Evolutionary conservation across 768 basidiomycete species (phyloP).

Genomic region (Termitomyces sp.): DNA sequence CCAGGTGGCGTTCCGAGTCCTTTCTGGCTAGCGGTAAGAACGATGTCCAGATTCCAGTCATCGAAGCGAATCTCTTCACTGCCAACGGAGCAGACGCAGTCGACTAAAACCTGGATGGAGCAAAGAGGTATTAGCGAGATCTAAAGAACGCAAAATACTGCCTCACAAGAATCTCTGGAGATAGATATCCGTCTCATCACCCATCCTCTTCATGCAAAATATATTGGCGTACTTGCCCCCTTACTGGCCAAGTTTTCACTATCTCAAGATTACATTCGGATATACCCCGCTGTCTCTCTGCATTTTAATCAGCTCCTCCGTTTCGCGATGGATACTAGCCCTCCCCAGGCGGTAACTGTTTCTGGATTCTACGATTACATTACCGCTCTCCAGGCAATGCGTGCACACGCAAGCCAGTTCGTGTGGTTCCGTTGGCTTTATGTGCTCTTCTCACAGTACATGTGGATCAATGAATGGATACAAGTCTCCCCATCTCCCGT

Average conservation of each 20-base stretch:
- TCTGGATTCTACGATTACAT: conserved; percentile 55
- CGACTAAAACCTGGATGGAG: too few relatives aligned
- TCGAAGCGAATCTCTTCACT: too few relatives aligned
- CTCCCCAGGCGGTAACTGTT: conserved; percentile 42
- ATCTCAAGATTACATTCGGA: conserved; percentile 7
- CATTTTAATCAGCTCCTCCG: not conserved
- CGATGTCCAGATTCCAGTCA: too few relatives aligned
- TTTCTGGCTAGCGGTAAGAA: too few relatives aligned
- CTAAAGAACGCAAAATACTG: too few relatives aligned
- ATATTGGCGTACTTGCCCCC: conserved; percentile 51
- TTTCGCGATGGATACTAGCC: not conserved
- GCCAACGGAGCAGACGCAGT: too few relatives aligned
- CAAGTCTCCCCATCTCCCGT: conserved; percentile 33
- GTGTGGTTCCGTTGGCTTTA: conserved; percentile 91
- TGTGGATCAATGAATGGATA: conserved; percentile 90
- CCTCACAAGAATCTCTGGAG: too few relatives aligned
- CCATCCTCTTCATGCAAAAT: conserved; percentile 55
- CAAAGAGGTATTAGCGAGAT: too few relatives aligned
- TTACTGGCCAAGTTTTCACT: conserved; percentile 46
- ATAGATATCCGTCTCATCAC: too few relatives aligned
- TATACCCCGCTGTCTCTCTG: not conserved
- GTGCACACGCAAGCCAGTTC: conserved; percentile 68
- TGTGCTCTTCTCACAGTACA: conserved; percentile 74
- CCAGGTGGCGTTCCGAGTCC: too few relatives aligned
- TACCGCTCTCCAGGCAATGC: conserved; percentile 64